Conservation (phyloP, 306 rosid species). For the Quillaja saponaria region DNA sequence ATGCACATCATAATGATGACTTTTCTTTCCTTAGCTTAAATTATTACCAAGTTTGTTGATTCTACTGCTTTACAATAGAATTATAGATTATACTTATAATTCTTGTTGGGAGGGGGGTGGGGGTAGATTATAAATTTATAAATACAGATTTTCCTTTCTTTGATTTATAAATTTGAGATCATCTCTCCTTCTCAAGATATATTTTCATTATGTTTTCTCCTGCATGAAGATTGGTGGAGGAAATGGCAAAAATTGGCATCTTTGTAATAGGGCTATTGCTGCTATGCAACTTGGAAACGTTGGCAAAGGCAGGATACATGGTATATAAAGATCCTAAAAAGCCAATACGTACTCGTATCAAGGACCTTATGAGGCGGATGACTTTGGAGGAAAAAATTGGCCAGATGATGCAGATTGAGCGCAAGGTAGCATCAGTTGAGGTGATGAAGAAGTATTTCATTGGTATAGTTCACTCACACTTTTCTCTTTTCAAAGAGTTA, state of each 20-base stretch:
- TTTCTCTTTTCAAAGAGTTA: neutral
- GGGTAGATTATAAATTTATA: no score
- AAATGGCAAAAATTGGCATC: constrained; percentile 11
- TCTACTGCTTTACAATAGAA: no score
- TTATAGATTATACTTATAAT: no score
- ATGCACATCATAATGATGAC: no score
- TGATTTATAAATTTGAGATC: no score
- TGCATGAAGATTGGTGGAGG: no score
- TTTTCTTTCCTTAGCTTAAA: no score
- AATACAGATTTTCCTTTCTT: no score
- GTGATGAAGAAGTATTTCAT: constrained; percentile 13
- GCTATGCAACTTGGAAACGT: neutral
- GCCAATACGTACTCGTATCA: constrained; percentile 2
- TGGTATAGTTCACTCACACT: neutral
- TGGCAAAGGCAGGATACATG: neutral
- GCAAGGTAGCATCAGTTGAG: constrained; percentile 5
- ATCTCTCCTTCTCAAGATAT: no score
- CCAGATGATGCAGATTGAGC: constrained; percentile 25
- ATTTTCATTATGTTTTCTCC: no score
- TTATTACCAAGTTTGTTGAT: no score
- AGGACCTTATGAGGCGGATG: constrained; percentile 14
- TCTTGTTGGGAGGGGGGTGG: no score
- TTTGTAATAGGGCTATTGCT: constrained; percentile 3
- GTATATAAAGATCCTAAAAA: constrained; percentile 15
- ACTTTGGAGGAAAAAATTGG: constrained; percentile 25